Evolutionary conservation across 2,329 filamentous ascomycete genomes (phyloP), one percentile per base, ranked within the genome.

Genomic region (Colletotrichum tropicale): DNA sequence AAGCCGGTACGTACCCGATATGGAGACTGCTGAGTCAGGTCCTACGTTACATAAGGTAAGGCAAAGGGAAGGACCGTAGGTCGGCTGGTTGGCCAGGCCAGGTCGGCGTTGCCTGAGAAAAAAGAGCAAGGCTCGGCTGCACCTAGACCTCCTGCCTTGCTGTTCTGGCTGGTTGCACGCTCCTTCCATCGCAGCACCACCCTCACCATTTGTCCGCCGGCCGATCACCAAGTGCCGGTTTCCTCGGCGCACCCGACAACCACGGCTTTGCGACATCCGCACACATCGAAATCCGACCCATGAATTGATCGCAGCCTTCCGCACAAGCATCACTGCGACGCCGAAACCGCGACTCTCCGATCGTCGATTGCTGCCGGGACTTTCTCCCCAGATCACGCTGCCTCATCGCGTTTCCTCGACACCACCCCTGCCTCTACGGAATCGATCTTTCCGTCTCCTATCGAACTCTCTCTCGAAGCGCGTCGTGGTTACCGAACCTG

Each of bases 121-220:
- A 75, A 75, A 68, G 43, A 70, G 55, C 36, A 64, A 74, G 73
- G 73, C 38, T 75, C 56, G 43, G 69, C 48, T 74, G 72, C 67
- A 71, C 70, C 62, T 55, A 58, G 64, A 56, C 73, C 64, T 75
- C 58, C 70, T 66, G 70, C 71, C 66, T 60, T 74, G 66, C 24
- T 48, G 34, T 48, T 38, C 69, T 67, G 55, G 48, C 68, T 52
- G 55, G 64, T 64, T 75, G 65, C 64, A 73, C 64, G 56, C 64
- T 75, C 65, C 74, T 26, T 18, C 61, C 60, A 62, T 75, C 74
- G 66, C 52, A 72, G 48, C 74, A 74, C 30, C 65, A 73, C 34
- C 21, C 48, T 34, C 38, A 32, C 60, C 48, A 61, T 60, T 32
- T 26, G 24, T n/a, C 24, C n/a, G 34, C 60, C 15, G 71, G 58